Evolutionary conservation across 83 land plant genomes (phyloP).

Genomic region (Picea engelmannii): DNA sequence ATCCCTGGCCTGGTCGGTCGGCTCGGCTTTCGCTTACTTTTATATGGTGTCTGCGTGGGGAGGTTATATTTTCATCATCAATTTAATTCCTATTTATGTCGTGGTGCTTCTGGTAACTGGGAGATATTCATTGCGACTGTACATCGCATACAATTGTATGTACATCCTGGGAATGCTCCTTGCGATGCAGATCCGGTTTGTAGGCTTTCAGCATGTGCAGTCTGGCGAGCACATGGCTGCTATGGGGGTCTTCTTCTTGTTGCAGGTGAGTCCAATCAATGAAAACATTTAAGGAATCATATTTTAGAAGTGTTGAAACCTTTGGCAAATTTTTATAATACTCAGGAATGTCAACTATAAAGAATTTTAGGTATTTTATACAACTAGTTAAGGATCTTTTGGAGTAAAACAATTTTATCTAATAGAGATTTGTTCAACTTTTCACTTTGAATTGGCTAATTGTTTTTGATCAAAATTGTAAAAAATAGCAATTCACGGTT

Average conservation of each 20-base stretch:
- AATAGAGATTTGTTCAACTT: no score
- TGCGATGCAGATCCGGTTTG: constrained; percentile 99
- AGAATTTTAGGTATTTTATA: no score
- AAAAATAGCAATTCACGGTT: no score
- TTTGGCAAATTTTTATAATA: not conserved
- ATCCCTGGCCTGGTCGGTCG: constrained; percentile 90
- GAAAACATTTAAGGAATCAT: not conserved
- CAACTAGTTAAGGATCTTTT: no score
- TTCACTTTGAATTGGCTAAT: no score
- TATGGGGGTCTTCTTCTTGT: constrained; percentile 97
- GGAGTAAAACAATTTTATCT: no score
- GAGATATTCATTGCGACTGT: constrained; percentile 90
- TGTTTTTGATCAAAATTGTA: no score
- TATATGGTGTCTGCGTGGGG: constrained; percentile 99
- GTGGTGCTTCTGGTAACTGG: constrained; percentile 88
- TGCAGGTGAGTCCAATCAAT: constrained; percentile 67
- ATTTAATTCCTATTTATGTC: constrained; percentile 92
- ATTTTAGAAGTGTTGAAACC: not conserved
- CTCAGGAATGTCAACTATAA: no score
- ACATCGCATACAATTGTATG: constrained; percentile 91
- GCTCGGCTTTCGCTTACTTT: constrained; percentile 97
- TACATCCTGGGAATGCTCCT: constrained; percentile 95
- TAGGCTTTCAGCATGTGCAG: constrained; percentile 99
- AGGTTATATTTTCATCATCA: constrained; percentile 99
- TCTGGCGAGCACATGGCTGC: constrained; percentile 99